Conservation (phyloP, 345 rosid genomes). For the Citrus inodora region DNA sequence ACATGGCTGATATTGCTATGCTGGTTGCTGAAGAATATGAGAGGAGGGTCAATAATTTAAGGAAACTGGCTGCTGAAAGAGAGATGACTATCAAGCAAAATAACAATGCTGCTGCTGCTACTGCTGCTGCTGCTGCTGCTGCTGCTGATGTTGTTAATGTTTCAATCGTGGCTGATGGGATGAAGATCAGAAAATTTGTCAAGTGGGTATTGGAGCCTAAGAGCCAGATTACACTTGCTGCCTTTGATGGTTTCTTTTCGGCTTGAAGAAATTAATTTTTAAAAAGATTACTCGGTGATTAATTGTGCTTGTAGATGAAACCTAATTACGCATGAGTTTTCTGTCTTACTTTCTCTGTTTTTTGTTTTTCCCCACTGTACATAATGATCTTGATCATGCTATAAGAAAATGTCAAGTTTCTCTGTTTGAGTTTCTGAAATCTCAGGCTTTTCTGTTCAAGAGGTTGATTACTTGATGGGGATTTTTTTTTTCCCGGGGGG, state of each 20-base stretch:
- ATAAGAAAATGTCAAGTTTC: background rate
- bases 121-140: background rate
- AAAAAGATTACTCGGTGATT: background rate
- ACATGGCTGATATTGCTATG: slow-evolving; percentile 62
- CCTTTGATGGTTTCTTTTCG: slow-evolving; percentile 47
- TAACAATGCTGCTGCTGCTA: background rate
- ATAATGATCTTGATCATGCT: background rate
- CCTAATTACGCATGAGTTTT: background rate
- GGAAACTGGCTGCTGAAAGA: background rate
- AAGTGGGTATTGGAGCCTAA: slow-evolving; percentile 33
- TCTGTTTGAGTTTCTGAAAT: too few species aligned
- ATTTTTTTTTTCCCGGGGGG: too few species aligned
- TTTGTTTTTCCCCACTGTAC: background rate
- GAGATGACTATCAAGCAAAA: background rate
- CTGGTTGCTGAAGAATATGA: slow-evolving; percentile 64
- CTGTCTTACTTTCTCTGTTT: background rate
- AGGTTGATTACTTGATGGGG: too few species aligned
- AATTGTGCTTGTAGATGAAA: background rate
- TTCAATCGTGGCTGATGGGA: background rate
- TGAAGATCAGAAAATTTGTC: slow-evolving; percentile 18
- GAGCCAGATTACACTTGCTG: slow-evolving; percentile 34
- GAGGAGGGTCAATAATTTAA: slow-evolving; percentile 36
- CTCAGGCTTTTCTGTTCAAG: background rate
- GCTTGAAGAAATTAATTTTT: slow-evolving; percentile 17
- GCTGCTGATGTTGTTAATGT: background rate